Percentiles rank a stretch among this genome's conserved stretches.
Conservation (phyloP, 192 early-diverging fungal genomes). For the Coemansia aciculifera region DNA sequence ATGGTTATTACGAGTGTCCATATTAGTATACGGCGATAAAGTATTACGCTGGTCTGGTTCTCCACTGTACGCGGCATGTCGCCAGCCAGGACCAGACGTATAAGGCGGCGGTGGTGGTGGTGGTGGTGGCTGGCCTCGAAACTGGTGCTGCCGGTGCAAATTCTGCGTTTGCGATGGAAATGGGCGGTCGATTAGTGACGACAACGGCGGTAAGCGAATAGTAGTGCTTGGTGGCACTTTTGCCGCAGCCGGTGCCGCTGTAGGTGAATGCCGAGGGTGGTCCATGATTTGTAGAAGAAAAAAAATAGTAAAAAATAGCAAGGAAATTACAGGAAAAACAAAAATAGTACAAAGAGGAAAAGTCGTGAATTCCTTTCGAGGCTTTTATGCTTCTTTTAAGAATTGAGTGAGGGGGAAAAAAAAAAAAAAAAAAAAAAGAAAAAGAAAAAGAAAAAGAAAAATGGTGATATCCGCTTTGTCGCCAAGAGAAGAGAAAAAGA, state of each 20-base stretch:
- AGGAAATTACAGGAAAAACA: conserved; percentile 8
- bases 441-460: too few species aligned
- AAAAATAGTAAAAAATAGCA: neutral
- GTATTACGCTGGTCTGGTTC: neutral
- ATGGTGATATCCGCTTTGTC: too few species aligned
- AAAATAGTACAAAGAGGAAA: neutral
- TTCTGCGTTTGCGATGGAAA: neutral
- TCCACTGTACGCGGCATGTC: neutral
- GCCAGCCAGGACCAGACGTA: neutral
- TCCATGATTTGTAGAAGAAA: conserved; percentile 4
- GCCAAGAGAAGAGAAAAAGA: too few species aligned
- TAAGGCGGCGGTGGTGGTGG: neutral
- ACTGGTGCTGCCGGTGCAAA: neutral
- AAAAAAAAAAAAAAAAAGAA: too few species aligned
- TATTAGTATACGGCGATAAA: neutral
- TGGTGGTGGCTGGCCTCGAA: neutral
- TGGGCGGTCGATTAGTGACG: conserved; percentile 31
- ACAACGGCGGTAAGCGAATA: conserved; percentile 44
- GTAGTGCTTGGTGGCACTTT: neutral
- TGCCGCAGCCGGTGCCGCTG: conserved; percentile 1
- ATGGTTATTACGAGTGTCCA: neutral
- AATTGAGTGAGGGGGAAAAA: too few species aligned
- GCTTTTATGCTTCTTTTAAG: too few species aligned
- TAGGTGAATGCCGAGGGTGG: neutral
- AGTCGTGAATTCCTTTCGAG: too few species aligned